A percentile compares a stretch with the other conserved stretches of the same genome.
These are phyloP conservation scores for Fusarium torulosum DNA, from an alignment of 2,329 filamentous ascomycete genomes.

Conservation along the genomic window DNA sequence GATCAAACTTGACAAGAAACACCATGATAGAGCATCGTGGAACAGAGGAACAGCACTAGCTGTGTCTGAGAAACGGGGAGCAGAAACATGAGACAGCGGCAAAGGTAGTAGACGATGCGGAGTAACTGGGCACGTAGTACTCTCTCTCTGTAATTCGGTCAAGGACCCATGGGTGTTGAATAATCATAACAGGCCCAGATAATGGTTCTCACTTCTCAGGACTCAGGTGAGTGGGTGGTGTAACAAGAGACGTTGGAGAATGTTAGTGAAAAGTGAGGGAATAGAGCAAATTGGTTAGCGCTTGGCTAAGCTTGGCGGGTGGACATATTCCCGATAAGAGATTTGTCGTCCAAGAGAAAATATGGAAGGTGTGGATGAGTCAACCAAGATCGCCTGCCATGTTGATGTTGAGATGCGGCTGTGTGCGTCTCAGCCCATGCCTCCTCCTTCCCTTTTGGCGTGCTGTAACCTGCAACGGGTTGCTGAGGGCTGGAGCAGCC, in stretches of 20 bases:
- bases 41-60: constrained; percentile 21
- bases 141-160: not conserved
- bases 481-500: constrained; percentile 23
- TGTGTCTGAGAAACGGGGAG: constrained; percentile 36
- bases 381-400: constrained; percentile 17
- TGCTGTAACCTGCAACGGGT: constrained; percentile 1
- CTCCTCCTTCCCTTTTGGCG: constrained; percentile 30
- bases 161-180: constrained; percentile 1
- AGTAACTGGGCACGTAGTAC: constrained; percentile 4
- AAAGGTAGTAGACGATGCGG: constrained; percentile 18
- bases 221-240: constrained; percentile 30
- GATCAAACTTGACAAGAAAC: constrained; percentile 46
- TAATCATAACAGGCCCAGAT: constrained; percentile 16
- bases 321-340: constrained; percentile 22
- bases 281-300: constrained; percentile 24
- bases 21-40: constrained; percentile 34
- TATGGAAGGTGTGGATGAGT: constrained; percentile 20
- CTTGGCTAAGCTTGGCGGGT: constrained; percentile 38
- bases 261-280: constrained; percentile 30
- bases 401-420: constrained; percentile 40
- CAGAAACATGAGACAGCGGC: constrained; percentile 40
- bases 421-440: constrained; percentile 40
- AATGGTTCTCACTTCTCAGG: constrained; percentile 32
- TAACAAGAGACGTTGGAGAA: constrained; percentile 30
- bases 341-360: constrained; percentile 6